Conservation (phyloP, 106 monocot species). For the Triglochin maritima region DNA sequence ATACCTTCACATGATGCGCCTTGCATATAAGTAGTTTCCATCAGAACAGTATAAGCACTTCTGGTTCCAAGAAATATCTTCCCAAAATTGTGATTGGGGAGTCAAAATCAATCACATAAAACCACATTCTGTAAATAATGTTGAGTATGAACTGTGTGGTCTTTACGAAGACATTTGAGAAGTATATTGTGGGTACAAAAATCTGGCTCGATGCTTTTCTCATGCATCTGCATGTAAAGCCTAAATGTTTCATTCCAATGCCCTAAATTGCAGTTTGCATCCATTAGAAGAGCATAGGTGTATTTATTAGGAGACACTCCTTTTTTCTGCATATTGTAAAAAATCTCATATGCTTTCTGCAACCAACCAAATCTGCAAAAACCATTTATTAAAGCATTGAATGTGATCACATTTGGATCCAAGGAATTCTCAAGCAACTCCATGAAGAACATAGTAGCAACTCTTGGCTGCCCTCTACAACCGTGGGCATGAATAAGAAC, state of each 20-base stretch:
- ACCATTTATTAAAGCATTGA: conserved; percentile 83
- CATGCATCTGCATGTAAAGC: conserved; percentile 63
- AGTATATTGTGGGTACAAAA: conserved; percentile 41
- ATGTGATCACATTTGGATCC: conserved; percentile 71
- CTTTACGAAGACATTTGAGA: conserved; percentile 46
- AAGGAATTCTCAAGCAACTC: conserved; percentile 38
- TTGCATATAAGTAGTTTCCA: no score
- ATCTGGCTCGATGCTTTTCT: conserved; percentile 57
- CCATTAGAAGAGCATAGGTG: conserved; percentile 72
- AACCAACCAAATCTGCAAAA: conserved; percentile 37
- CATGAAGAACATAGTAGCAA: conserved; percentile 34
- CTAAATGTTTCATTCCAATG: conserved; percentile 56
- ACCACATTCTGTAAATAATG: conserved; percentile 46
- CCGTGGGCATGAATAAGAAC: conserved; percentile 65
- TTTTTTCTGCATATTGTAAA: conserved; percentile 58
- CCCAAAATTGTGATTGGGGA: no score
- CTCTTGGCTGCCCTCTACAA: conserved; percentile 32
- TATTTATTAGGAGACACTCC: conserved; percentile 73
- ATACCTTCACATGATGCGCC: no score
- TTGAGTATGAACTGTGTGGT: conserved; percentile 23
- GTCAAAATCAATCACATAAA: conserved; percentile 14
- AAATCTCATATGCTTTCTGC: conserved; percentile 49
- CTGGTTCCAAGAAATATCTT: no score
- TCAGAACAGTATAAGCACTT: no score
- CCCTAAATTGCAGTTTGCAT: conserved; percentile 49